Conservation (phyloP, 2,329 filamentous ascomycete genomes). For the Calonectria naviculata region DNA sequence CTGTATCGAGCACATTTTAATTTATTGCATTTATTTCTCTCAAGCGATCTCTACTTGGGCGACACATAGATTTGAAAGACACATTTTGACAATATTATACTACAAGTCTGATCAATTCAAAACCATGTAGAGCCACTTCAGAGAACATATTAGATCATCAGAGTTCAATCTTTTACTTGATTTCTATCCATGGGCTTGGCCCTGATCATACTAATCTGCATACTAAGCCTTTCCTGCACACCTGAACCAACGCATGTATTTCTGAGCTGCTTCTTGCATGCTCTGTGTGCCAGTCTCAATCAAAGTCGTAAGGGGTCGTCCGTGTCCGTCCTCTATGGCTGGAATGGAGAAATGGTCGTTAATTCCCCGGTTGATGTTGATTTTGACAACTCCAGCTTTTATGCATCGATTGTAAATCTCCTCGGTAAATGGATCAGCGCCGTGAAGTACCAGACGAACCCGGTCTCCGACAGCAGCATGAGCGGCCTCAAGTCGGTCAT, state of each 20-base stretch:
- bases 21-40: too few relatives aligned
- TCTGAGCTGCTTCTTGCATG: slow-evolving; percentile 61
- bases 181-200: too few relatives aligned
- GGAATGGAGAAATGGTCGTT: slow-evolving; percentile 55
- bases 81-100: too few relatives aligned
- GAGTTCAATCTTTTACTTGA: too few relatives aligned
- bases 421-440: slow-evolving; percentile 57
- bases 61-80: too few relatives aligned
- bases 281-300: slow-evolving; percentile 57
- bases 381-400: slow-evolving; percentile 56
- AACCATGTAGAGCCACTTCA: too few relatives aligned
- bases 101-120: too few relatives aligned
- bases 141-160: too few relatives aligned
- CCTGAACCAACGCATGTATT: slow-evolving; percentile 35
- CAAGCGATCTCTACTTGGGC: too few relatives aligned
- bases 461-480: slow-evolving; percentile 55
- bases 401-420: slow-evolving; percentile 57
- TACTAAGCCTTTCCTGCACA: background rate
- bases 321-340: slow-evolving; percentile 54
- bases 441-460: slow-evolving; percentile 59
- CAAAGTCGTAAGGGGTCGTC: slow-evolving; percentile 55
- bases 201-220: background rate
- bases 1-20: too few relatives aligned
- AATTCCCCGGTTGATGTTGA: slow-evolving; percentile 64
- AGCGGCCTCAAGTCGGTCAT: slow-evolving; percentile 41